Percentiles rank a stretch among this genome's conserved stretches.
These are phyloP conservation scores for Trichoderma atroviride DNA, from an alignment of 2,329 filamentous ascomycete species.

Conservation along the genomic window DNA sequence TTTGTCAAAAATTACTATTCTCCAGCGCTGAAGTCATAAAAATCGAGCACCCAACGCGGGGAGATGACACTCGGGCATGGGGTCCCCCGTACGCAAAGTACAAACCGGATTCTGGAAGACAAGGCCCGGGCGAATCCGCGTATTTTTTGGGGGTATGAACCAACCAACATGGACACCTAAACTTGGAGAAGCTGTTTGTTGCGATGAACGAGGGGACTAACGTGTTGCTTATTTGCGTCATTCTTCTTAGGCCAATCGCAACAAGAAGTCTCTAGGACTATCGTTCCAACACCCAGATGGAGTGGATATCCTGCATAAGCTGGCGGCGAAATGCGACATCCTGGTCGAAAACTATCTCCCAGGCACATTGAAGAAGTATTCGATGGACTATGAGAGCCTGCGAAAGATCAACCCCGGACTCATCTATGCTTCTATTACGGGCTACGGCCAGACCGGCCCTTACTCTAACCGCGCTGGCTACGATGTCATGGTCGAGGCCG, in stretches of 20 bases:
- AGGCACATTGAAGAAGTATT: slow-evolving; percentile 84
- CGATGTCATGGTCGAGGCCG: slow-evolving; percentile 99
- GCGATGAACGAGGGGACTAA: not conserved
- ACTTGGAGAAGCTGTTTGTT: not conserved
- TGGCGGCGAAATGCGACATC: slow-evolving; percentile 84
- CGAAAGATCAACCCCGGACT: slow-evolving; percentile 79
- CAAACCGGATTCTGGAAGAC: slow-evolving; percentile 56
- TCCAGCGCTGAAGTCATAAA: slow-evolving; percentile 94
- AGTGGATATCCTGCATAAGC: slow-evolving; percentile 81
- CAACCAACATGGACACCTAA: not conserved
- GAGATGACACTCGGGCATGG: slow-evolving; percentile 95
- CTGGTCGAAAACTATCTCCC: slow-evolving; percentile 97
- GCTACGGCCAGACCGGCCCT: slow-evolving; percentile 93
- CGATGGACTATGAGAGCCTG: slow-evolving; percentile 83
- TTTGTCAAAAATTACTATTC: not conserved
- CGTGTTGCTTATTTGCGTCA: not conserved
- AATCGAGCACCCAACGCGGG: slow-evolving; percentile 87
- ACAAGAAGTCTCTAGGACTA: slow-evolving; percentile 91
- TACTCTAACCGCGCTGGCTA: slow-evolving; percentile 88
- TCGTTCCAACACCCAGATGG: slow-evolving; percentile 87
- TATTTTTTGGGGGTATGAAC: slow-evolving; percentile 79
- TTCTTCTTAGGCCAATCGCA: slow-evolving; percentile 76
- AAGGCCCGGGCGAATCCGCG: slow-evolving; percentile 86
- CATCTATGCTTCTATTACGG: slow-evolving; percentile 95
- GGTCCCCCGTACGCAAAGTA: slow-evolving; percentile 91